Base-by-base conservation (phyloP, 768 basidiomycete species). In the Asterophora lycoperdoides region DNA sequence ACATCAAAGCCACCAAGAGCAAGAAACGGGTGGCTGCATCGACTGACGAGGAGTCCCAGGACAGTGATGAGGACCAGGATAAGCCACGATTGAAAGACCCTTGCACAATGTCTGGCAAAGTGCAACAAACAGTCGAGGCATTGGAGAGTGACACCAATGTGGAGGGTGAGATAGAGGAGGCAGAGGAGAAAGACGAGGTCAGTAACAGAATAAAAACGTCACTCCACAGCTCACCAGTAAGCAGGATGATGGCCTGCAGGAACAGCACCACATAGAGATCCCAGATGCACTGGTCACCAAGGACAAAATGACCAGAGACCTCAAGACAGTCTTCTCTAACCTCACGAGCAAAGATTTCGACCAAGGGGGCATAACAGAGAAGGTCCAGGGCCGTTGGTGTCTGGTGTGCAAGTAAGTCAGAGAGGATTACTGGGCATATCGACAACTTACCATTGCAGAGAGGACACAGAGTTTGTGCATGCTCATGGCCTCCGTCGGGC, bases 301-400 rank as follows among this genome's bases (percentile, higher is more conserved):
- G 11, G 40, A 23, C 28, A 23, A 41, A 2, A 23, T 23, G 40
- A 41, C 40, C 6, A 41, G 28, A 18, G 40, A 41, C 40, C 14
- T 41, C 20, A 3, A 23, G 5, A 5, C 4, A 6, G 48, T 33
- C 4, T 33, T 29, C 8, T 23, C 44, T 8, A 54, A 60, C 15
- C 38, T 60, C 14, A 48, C 49, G 6, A 51, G 28, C 20, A 35
- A 35, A 3, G 46, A 58, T 11, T 29, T 60, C n/a, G 43, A 56
- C 13, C 41, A 20, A 6, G 41, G 52, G 56, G 41, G 20, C 9
- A 37, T 41, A 11, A 26, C 19, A 3, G 18, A 19, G 11, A 34
- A 5, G 3, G 6, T 45, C 3, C 10, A n/a, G 4, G 45, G 45
- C n/a, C 35, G 45, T 1, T 46, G 45, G 45, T 46, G 45, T 17